Conservation (phyloP, 2,329 filamentous ascomycete genomes). For the Talaromyces funiculosus region DNA sequence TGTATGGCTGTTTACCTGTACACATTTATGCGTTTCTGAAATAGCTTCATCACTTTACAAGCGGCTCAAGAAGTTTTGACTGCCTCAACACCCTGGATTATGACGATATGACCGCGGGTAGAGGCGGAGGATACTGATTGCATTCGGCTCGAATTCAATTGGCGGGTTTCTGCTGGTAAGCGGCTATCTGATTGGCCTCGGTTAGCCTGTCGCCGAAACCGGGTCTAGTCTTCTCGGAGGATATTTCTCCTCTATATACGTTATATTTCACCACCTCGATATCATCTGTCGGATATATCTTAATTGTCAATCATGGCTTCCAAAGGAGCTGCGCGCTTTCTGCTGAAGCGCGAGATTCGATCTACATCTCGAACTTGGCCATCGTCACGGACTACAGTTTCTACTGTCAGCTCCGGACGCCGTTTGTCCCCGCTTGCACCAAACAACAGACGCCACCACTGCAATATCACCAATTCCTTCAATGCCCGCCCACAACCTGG, state of each 20-base stretch:
- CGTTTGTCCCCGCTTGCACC: slow-evolving; percentile 17
- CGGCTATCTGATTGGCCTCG: slow-evolving; percentile 9
- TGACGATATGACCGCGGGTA: background rate
- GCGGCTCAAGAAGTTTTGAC: background rate
- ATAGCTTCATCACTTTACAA: background rate
- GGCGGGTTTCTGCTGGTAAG: background rate
- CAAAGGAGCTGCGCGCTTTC: slow-evolving; percentile 35
- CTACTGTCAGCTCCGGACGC: slow-evolving; percentile 19
- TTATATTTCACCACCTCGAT: background rate
- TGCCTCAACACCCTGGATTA: background rate
- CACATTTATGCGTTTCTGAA: too few species aligned
- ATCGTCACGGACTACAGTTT: slow-evolving; percentile 21
- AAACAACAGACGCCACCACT: background rate
- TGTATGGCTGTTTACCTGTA: too few species aligned
- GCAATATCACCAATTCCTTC: background rate
- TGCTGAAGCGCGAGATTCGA: slow-evolving; percentile 38
- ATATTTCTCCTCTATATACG: background rate
- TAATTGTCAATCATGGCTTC: slow-evolving; percentile 31
- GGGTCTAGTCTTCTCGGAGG: background rate
- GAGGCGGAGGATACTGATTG: background rate
- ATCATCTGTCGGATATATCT: background rate
- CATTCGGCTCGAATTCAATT: background rate
- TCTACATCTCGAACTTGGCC: slow-evolving; percentile 27
- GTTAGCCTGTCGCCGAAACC: slow-evolving; percentile 9
- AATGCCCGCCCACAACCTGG: background rate